Evolutionary conservation across 192 early-diverging fungal species (phyloP).

Genomic region (Entomortierella chlamydospora): DNA sequence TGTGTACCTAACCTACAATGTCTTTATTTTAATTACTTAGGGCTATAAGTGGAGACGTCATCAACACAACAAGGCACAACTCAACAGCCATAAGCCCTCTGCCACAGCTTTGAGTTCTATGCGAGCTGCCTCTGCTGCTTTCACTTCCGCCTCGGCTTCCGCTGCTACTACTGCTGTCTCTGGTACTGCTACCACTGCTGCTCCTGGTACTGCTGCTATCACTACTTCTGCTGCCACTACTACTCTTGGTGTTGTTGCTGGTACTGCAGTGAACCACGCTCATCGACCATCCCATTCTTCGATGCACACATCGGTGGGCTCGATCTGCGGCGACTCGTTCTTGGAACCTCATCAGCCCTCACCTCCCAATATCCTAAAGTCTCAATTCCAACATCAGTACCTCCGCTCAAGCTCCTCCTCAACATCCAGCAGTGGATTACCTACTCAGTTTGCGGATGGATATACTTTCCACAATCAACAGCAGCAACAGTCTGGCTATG

Average conservation of each 20-base stretch:
- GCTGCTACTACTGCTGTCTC: not conserved
- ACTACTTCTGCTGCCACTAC: not conserved
- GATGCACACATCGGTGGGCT: conserved; percentile 18
- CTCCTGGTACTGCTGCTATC: conserved; percentile 9
- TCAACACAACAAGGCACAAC: conserved; percentile 2
- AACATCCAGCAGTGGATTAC: not conserved
- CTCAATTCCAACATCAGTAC: conserved; percentile 34
- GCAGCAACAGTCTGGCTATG: conserved; percentile 4
- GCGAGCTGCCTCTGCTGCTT: conserved; percentile 14
- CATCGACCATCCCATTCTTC: conserved; percentile 11
- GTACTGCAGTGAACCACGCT: not conserved
- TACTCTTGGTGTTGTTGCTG: not conserved
- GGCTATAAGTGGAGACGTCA: conserved; percentile 26
- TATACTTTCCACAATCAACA: not conserved
- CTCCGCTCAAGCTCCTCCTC: not conserved
- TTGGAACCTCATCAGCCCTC: conserved; percentile 33
- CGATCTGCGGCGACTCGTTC: conserved; percentile 8
- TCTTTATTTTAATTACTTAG: conserved; percentile 13
- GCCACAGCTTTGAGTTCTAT: conserved; percentile 1
- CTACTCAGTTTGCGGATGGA: conserved; percentile 7
- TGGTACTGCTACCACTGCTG: not conserved
- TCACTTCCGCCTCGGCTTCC: not conserved
- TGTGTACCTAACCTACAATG: no score
- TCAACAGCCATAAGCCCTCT: conserved; percentile 1
- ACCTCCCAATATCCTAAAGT: conserved; percentile 2